Base-by-base conservation (phyloP, 176 grass and related monocot species). In the Aechmea fasciata region DNA sequence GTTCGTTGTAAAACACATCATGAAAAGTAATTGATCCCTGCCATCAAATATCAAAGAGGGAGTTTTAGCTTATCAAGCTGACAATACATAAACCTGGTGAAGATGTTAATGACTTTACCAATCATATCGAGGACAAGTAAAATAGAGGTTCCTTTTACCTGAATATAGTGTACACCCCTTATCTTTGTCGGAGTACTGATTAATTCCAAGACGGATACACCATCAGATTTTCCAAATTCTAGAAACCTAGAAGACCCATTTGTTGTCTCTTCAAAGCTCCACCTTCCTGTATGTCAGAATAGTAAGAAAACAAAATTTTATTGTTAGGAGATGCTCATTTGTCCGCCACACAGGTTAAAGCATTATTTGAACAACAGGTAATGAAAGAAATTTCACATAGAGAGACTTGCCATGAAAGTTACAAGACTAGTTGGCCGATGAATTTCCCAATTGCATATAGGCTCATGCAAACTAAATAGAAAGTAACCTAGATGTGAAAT, bases 141-240 rank as follows among this genome's bases (percentile, higher is more conserved):
- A 11, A 59, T 74, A 57, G 19, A 10, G 65, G 18, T 4, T 64
- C 47, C 0, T 49, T 51, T 75, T 85, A 99, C 95, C 90, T 87
- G 87, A 86, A 99, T 82, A 84, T 99, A 94, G 70, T 99, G 95
- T 29, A 99, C 90, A 48, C 95, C 95, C 1, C 87, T 92, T 85
- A 99, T 93, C 80, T 94, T 99, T 85, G 95, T 90, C 5, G 95
- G 82, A 48, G 83, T 88, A 76, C 90, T 99, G 69, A 99, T 67
- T 76, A 99, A 83, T 78, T 99, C 95, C 70, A 99, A 80, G 79
- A 94, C 87, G 5, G 87, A 93, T 52, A 82, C 80, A 64, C 95
- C 89, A 69, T 88, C 81, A 78, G 81, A 73, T 88, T 87, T 81
- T 55, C 65, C 64, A 72, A 92, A 99, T 77, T 99, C 87, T 77